phyloP scores from a whole-genome alignment of 768 basidiomycete genomes.

The Podaxis carcinomalis region DNA sequence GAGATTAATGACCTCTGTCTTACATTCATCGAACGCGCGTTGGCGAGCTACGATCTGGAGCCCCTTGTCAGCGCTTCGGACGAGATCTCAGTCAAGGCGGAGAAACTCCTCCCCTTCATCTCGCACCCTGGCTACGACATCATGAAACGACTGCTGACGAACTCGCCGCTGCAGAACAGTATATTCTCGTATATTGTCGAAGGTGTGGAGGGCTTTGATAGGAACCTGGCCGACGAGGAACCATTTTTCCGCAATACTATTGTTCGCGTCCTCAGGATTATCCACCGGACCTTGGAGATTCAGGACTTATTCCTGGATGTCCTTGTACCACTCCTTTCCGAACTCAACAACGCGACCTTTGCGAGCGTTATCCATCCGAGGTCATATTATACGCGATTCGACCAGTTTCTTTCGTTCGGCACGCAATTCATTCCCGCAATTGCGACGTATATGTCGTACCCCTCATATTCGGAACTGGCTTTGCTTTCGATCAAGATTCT shows the following conservation, averaged over 20 bases:
- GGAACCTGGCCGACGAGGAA: constrained; percentile 63
- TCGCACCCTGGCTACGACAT: constrained; percentile 87
- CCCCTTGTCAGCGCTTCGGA: constrained; percentile 57
- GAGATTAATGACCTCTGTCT: constrained; percentile 81
- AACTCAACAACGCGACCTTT: constrained; percentile 53
- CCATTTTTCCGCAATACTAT: constrained; percentile 73
- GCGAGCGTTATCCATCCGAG: constrained; percentile 55
- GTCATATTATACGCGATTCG: constrained; percentile 69
- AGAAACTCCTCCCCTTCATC: constrained; percentile 51
- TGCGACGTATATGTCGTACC: constrained; percentile 73
- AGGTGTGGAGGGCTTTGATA: constrained; percentile 73
- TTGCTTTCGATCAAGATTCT: constrained; percentile 80
- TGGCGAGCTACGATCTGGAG: constrained; percentile 81
- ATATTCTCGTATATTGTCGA: constrained; percentile 80
- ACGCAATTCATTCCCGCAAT: constrained; percentile 75
- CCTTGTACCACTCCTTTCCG: constrained; percentile 70
- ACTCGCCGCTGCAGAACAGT: constrained; percentile 64
- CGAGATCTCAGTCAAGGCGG: constrained; percentile 45
- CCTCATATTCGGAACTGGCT: constrained; percentile 67
- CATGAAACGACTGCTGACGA: constrained; percentile 72
- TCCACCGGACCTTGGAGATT: constrained; percentile 75
- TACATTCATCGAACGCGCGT: constrained; percentile 77
- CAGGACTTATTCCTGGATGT: constrained; percentile 91
- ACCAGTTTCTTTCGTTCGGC: constrained; percentile 68
- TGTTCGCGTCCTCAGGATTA: constrained; percentile 75